phyloP scores from a whole-genome alignment of 257 asterid genomes.

The Solanum paucissectum region DNA sequence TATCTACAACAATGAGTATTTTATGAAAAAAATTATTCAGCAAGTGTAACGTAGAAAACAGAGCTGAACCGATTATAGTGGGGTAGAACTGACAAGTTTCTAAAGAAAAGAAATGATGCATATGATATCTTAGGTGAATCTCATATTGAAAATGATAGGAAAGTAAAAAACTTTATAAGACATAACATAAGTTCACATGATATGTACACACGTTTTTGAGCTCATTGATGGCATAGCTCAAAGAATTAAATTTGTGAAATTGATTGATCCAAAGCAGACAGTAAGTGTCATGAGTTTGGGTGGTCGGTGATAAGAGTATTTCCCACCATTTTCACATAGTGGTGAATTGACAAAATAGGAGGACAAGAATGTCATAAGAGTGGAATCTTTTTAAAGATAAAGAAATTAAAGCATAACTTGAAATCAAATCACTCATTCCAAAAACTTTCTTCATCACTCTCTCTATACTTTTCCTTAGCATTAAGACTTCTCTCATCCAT shows the following conservation, averaged over 20 bases:
- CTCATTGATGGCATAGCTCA: background rate
- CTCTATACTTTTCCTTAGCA: slow-evolving; percentile 34
- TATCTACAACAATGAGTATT: background rate
- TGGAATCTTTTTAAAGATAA: slow-evolving; percentile 3
- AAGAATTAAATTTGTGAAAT: rapidly evolving
- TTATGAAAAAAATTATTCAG: background rate
- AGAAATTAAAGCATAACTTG: slow-evolving; percentile 26
- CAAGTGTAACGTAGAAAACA: rapidly evolving
- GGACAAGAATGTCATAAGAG: slow-evolving; percentile 29
- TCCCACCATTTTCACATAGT: background rate
- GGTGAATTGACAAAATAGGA: background rate
- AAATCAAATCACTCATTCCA: slow-evolving; percentile 42
- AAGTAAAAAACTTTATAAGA: background rate
- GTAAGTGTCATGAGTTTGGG: background rate
- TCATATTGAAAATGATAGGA: background rate
- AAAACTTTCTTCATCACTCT: slow-evolving; percentile 33
- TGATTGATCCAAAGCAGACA: background rate
- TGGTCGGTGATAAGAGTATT: background rate
- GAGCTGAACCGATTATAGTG: background rate
- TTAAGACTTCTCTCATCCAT: slow-evolving; percentile 33
- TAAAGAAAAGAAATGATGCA: background rate
- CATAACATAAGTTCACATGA: background rate
- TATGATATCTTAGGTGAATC: background rate
- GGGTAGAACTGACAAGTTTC: background rate
- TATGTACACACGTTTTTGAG: background rate